A percentile compares a stretch with the other conserved stretches of the same genome.
phyloP scores from a whole-genome alignment of 345 rosid genomes.

The Lumnitzera racemosa region DNA sequence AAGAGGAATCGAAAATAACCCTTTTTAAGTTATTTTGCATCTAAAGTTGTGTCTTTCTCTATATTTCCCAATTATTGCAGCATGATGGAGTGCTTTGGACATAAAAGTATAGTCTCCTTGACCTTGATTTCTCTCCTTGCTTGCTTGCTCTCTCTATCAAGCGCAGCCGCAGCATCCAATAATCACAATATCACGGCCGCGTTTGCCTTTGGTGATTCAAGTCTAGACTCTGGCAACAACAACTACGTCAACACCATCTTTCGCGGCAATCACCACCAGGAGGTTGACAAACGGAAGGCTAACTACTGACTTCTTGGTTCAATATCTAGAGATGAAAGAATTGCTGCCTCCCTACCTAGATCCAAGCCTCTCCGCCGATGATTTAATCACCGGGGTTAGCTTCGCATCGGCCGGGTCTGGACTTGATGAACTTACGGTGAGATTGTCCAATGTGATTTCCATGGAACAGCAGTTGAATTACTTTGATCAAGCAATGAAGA shows the following conservation, averaged over 20 bases:
- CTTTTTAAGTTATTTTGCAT: no score
- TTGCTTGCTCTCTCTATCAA: no score
- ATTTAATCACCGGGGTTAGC: constrained; percentile 24
- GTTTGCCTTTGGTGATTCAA: constrained; percentile 5
- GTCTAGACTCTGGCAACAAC: constrained; percentile 7
- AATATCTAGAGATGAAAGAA: constrained; percentile 19
- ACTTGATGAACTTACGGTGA: constrained; percentile 16
- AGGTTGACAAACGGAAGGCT: no score
- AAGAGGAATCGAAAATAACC: no score
- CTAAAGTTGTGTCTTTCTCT: no score
- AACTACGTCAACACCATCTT: constrained; percentile 4
- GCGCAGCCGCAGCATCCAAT: no score
- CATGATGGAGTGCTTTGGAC: no score
- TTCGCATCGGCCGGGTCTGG: constrained; percentile 25
- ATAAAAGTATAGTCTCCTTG: no score
- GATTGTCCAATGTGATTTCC: constrained; percentile 6
- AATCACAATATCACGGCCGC: neutral
- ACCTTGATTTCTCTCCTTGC: no score
- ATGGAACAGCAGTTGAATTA: constrained; percentile 22
- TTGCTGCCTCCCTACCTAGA: constrained; percentile 23
- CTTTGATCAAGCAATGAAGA: constrained; percentile 23
- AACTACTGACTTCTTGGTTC: constrained; percentile 25
- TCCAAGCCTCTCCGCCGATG: constrained; percentile 10
- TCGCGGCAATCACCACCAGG: neutral
- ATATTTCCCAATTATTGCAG: no score